Conservation (phyloP, 2,329 filamentous ascomycete genomes). For the Claviceps pusilla region DNA sequence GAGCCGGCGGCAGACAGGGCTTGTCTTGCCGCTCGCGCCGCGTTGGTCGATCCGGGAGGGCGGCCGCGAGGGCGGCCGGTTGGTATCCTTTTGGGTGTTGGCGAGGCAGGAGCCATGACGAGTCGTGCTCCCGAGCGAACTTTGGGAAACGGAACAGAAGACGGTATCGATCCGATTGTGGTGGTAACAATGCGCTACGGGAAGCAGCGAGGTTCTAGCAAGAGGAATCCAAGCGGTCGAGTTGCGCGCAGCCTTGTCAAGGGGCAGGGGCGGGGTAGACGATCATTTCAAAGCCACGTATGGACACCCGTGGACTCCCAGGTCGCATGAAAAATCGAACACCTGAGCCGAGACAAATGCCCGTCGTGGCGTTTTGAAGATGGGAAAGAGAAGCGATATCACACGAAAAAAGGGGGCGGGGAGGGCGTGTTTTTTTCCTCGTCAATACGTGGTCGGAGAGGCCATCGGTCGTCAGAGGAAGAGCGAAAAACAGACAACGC, state of each 20-base stretch:
- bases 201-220: not conserved
- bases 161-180: not conserved
- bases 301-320: conserved; percentile 5
- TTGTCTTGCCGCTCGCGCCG: conserved; percentile 24
- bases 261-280: conserved; percentile 13
- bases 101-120: conserved; percentile 19
- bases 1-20: conserved; percentile 16
- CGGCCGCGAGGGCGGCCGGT: conserved; percentile 32
- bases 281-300: conserved; percentile 11
- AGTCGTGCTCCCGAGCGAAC: not conserved
- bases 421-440: conserved; percentile 7
- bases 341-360: conserved; percentile 9
- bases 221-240: not conserved
- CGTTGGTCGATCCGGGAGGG: conserved; percentile 28
- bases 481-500: conserved; percentile 27
- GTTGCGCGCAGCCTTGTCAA: conserved; percentile 18
- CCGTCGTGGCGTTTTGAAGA: conserved; percentile 13
- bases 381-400: conserved; percentile 8
- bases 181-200: not conserved
- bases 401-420: conserved; percentile 7
- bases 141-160: not conserved
- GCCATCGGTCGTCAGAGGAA: conserved; percentile 11
- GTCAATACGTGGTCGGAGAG: conserved; percentile 19
- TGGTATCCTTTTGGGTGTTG: conserved; percentile 26
- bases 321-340: conserved; percentile 9